Percentiles rank a stretch among this genome's conserved stretches.
Evolutionary conservation across 331 rosid species (phyloP).

Genomic region (Pyracantha coccinea): DNA sequence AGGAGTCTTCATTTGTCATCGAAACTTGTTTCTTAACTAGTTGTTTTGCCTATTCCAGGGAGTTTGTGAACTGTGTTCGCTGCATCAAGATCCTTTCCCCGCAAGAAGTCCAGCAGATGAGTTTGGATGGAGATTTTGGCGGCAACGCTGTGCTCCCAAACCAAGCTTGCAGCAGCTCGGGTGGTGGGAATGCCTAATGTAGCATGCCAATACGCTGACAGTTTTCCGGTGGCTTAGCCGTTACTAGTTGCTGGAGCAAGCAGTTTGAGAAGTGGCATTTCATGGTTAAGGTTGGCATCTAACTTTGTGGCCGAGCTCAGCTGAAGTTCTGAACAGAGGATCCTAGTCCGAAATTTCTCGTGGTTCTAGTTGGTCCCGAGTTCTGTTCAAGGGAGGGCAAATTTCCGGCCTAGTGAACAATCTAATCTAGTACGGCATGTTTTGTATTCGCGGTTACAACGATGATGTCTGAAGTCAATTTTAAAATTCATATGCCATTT

Average conservation of each 20-base stretch:
- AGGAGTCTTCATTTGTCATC: not conserved
- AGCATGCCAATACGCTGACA: constrained; percentile 21
- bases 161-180: constrained; percentile 97
- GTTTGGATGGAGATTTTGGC: constrained; percentile 85
- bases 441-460: constrained; percentile 9
- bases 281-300: constrained; percentile 13
- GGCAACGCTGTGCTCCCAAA: constrained; percentile 54
- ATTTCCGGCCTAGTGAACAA: not conserved
- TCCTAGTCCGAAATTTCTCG: not conserved
- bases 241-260: not conserved
- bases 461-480: constrained; percentile 16
- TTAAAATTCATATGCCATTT: not conserved
- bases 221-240: constrained; percentile 1
- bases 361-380: constrained; percentile 1
- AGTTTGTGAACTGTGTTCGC: constrained; percentile 88
- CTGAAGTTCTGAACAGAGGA: not conserved
- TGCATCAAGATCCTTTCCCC: constrained; percentile 92
- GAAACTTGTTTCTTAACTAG: not conserved
- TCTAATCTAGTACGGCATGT: not conserved
- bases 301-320: not conserved
- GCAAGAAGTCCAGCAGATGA: constrained; percentile 93
- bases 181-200: constrained; percentile 64
- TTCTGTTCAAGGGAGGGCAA: constrained; percentile 1
- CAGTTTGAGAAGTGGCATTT: constrained; percentile 8
- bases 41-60: constrained; percentile 42